phyloP scores from a whole-genome alignment of 2,329 filamentous ascomycete genomes.

The Grosmannia clavigera region DNA sequence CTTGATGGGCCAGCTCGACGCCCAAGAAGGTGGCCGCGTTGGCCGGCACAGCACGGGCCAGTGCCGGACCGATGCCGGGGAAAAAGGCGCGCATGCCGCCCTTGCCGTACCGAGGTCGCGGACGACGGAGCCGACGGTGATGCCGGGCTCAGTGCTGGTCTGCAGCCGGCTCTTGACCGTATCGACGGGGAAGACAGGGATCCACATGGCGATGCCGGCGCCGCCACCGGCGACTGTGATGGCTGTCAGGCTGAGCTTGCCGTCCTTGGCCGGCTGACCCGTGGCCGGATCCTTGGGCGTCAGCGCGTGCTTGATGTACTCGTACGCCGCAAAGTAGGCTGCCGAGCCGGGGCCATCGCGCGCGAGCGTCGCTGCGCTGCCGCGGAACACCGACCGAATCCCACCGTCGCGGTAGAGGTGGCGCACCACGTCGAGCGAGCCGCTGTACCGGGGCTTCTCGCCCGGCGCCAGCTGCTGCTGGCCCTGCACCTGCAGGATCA shows the following conservation, averaged over 20 bases:
- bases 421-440: conserved; percentile 78
- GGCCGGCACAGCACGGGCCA: conserved; percentile 85
- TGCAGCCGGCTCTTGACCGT: conserved; percentile 92
- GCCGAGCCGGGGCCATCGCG: conserved; percentile 87
- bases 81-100: conserved; percentile 91
- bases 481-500: conserved; percentile 94
- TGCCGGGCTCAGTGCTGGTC: conserved; percentile 67
- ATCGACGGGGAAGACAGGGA: conserved; percentile 94
- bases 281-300: conserved; percentile 68
- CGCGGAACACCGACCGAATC: conserved; percentile 82
- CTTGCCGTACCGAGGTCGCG: conserved; percentile 66
- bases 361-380: conserved; percentile 79
- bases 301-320: conserved; percentile 79
- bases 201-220: conserved; percentile 97
- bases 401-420: conserved; percentile 90
- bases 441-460: conserved; percentile 84
- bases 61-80: conserved; percentile 85
- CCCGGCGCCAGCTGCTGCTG: conserved; percentile 75
- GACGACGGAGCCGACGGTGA: conserved; percentile 69
- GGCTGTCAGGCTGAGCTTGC: conserved; percentile 68
- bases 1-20: conserved; percentile 72
- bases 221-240: conserved; percentile 79
- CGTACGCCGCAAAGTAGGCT: conserved; percentile 95
- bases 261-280: conserved; percentile 49
- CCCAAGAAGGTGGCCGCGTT: conserved; percentile 92